Evolutionary conservation across 768 basidiomycete species (phyloP), one percentile per base, ranked within the genome.

Genomic region (Mycena filopes): DNA sequence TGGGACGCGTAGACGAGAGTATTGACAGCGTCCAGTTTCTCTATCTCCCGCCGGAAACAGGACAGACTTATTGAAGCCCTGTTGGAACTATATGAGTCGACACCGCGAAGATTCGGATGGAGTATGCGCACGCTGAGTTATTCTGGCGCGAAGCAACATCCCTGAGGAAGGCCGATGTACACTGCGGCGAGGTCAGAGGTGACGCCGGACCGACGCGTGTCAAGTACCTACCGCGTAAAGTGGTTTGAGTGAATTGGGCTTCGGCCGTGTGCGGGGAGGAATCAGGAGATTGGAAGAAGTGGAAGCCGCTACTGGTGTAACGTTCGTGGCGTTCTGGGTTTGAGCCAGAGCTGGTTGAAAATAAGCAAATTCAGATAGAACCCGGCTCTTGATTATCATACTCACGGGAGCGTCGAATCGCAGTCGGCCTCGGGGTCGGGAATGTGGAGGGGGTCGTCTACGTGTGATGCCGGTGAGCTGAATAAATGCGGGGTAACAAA

Each of bases 381-480:
- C 21, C 23, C 21, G 11, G 12, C 4, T n/a, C 21, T 23, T 4
- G 29, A 31, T 13, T 4, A 16, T 16, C 11, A 25, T 1, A 43
- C 64, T 48, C 28, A 65, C 64, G 64, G 15, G 45, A 18, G 10
- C 63, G 51, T 2, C 53, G 53, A 13, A 55, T 59, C 2, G 53
- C 42, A 47, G 56, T 57, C 0, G 56, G 56, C 21, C 50, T 25
- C 4, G 29, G 16, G 4, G 56, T 54, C 6, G 55, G 10, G 5
- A 23, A 20, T 11, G 47, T 31, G 5, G 45, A 5, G 1, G 33
- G 16, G 9, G 26, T 28, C 3, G 18, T 57, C 43, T 57, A 23
- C 31, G 15, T 23, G 9, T 15, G 15, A 18, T 4, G 33, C 31
- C 16, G 25, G 23, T 26, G 10, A 10, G 18, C 11, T 5, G 12